A percentile compares a stretch with the other conserved stretches of the same genome.
Evolutionary conservation across 805 yeast genomes (phyloP).

Genomic region (Isabelozyma gotoi): DNA sequence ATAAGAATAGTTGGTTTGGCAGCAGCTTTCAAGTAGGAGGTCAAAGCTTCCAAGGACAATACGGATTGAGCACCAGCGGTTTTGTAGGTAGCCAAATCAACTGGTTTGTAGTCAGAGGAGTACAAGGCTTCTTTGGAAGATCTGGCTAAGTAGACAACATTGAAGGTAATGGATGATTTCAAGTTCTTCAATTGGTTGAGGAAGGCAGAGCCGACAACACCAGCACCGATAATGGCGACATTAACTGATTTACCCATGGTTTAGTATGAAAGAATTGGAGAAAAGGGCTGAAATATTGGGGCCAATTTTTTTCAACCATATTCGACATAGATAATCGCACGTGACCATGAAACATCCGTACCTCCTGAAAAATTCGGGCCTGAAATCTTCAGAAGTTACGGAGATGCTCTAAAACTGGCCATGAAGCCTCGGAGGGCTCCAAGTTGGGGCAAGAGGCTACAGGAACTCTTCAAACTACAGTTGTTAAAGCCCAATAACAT

Average conservation of each 20-base stretch:
- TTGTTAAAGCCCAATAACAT: not conserved
- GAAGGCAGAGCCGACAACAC: constrained; percentile 94
- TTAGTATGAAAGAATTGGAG: not conserved
- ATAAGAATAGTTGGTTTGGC: constrained; percentile 78
- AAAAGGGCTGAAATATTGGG: not conserved
- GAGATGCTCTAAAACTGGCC: too few species aligned
- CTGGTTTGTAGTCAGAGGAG: constrained; percentile 68
- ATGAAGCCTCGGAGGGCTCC: too few species aligned
- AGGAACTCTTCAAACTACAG: too few species aligned
- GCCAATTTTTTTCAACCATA: not conserved
- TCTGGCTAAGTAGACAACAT: constrained; percentile 74
- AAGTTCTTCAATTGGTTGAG: constrained; percentile 72
- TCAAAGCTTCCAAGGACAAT: constrained; percentile 56
- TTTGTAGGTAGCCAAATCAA: constrained; percentile 62
- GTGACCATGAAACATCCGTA: not conserved
- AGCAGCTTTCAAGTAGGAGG: constrained; percentile 62
- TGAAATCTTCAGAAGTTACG: too few species aligned
- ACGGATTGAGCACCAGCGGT: constrained; percentile 47
- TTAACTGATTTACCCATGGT: constrained; percentile 36
- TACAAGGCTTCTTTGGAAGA: constrained; percentile 69
- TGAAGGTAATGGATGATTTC: constrained; percentile 62
- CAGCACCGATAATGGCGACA: constrained; percentile 64
- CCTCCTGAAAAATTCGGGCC: not conserved
- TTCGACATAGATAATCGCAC: not conserved
- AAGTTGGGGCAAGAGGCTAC: too few species aligned